Percentiles rank a stretch among this genome's conserved stretches.
These are phyloP conservation scores for Petasospora rhodanensis DNA, from an alignment of 1,139 yeast species.

Conservation along the genomic window DNA sequence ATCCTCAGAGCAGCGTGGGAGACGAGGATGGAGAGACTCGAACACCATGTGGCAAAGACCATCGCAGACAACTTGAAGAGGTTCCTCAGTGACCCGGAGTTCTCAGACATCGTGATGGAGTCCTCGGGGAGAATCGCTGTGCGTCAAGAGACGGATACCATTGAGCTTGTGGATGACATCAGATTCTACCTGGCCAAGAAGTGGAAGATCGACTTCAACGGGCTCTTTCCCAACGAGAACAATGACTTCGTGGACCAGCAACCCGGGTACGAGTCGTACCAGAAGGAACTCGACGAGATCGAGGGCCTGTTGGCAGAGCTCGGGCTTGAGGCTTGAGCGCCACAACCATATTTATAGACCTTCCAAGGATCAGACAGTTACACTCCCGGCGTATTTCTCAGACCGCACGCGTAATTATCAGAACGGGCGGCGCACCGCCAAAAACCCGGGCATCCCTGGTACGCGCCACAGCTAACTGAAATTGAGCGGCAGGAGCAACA, in stretches of 20 bases:
- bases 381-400: too few relatives aligned
- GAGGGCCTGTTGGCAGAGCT: constrained; percentile 41
- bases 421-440: neutral
- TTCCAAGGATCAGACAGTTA: too few relatives aligned
- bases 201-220: constrained; percentile 24
- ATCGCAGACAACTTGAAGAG: constrained; percentile 47
- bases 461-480: constrained; percentile 10
- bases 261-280: constrained; percentile 26
- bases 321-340: constrained; percentile 38
- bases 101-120: constrained; percentile 37
- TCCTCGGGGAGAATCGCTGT: constrained; percentile 55
- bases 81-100: constrained; percentile 35
- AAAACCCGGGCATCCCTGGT: constrained; percentile 1
- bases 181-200: constrained; percentile 57
- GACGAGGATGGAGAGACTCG: constrained; percentile 59
- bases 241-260: constrained; percentile 19
- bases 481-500: too few relatives aligned
- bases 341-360: too few relatives aligned
- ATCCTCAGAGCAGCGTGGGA: constrained; percentile 65
- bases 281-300: constrained; percentile 36
- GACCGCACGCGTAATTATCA: constrained; percentile 3
- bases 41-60: constrained; percentile 54
- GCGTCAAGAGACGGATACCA: constrained; percentile 73
- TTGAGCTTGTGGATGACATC: constrained; percentile 74
- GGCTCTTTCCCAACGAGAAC: constrained; percentile 23